Base-by-base conservation (phyloP, 2,329 filamentous ascomycete genomes). In the Botrytis galanthina region DNA sequence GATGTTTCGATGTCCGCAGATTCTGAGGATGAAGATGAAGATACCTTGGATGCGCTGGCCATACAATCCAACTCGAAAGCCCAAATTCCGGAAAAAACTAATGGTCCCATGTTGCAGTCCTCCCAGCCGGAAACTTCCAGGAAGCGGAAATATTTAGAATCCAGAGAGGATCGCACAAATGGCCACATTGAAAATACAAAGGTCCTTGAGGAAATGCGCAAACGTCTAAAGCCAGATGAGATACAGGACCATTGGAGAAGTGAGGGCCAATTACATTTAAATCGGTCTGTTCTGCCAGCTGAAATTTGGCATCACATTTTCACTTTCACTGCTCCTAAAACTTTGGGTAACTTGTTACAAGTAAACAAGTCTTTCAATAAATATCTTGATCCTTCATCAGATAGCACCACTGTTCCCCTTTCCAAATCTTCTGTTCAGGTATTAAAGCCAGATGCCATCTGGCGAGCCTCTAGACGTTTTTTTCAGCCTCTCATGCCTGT, bases 281-380 rank as follows among this genome's bases (percentile, higher is more conserved):
- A 81, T 71, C 77, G 71, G 71, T 78, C 76, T 73, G 75, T 82
- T 76, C 84, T 91, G 73, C 87, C 90, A 79, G 84, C 85, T 77
- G 88, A 90, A 82, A 83, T 92, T 79, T 93, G 91, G 91, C 91
- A 93, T 79, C 86, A 87, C 79, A 85, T 93, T 78, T 92, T 93
- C 81, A 87, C 86, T 78, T 90, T 89, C 80, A 87, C 90, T 81
- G 86, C 89, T 74, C 91, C 92, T 73, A 85, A 83, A 80, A 84
- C 86, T 75, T 84, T 94, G 79, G 90, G 90, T 79, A 86, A 84
- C 82, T 85, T 93, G 84, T 85, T 93, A 82, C 83, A 84, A 81
- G 87, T 91, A 85, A 93, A 90, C 85, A 91, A 86, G 83, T 82
- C 86, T 79, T 93, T 93, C 83, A 87, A 89, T 84, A 79, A 79